Evolutionary conservation across 352 stramenopile species (phyloP), one percentile per base, ranked within the genome.

Genomic region (Peronospora destructor): DNA sequence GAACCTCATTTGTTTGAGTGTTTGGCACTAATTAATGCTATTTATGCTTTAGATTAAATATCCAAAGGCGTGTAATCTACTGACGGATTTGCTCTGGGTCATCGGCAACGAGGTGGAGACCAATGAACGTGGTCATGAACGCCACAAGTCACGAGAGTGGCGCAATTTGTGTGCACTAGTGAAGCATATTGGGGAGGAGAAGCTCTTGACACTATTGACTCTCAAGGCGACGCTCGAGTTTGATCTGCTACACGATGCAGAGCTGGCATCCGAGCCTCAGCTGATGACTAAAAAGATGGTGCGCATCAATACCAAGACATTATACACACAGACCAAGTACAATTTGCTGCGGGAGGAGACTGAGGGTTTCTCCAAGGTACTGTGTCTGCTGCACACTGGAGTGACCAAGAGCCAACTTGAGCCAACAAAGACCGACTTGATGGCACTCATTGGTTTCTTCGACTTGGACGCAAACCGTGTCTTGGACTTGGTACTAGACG

Each of bases 301-400:
- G 16, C 79, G 82, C 14, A 85, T 90, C 47, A 93, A 93, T 55
- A 93, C 82, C 35, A 90, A 90, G 59, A 90, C 71, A 23, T 66
- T 90, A 49, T 99, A 98, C 59, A 88, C 85, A 26, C 95, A 98
- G 64, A 80, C 93, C 66, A 98, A 98, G 67, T 98, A 97, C 63
- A 99, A 98, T 61, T 62, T 99, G 30, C 71, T 98, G 21, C 84
- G 84, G 12, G 95, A 99, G 65, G 94, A 98, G 70, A 97, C 85
- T 28, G 95, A 98, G 61, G 95, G 95, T 0, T 99, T 95, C 63
- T 75, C 91, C 8, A 98, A 98, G 53, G 71, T 98, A 39, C 47
- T 98, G 21, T 71, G 64, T 56, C 53, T 94, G 37, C 59, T 94
- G 40, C 78, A 93, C 47, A 85, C 76, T 19, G 74, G 76, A 36